A percentile compares a stretch with the other conserved stretches of the same genome.
Conservation (phyloP, 768 basidiomycete species). For the Lentinula aciculospora region DNA sequence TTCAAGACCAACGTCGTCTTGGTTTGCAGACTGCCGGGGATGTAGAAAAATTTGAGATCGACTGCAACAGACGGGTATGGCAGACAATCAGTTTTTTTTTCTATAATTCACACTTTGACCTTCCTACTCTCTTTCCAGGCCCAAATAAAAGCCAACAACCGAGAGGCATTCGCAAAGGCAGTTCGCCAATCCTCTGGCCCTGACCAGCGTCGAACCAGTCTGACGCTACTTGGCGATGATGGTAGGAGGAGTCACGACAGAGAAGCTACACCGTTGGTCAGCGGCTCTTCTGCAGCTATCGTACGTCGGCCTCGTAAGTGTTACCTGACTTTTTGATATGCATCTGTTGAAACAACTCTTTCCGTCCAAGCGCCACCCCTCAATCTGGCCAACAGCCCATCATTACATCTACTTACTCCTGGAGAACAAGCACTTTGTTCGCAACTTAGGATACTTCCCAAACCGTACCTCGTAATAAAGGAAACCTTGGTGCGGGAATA, state of each 20-base stretch:
- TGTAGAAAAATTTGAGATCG: constrained; percentile 83
- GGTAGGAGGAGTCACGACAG: constrained; percentile 56
- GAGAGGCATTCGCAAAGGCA: constrained; percentile 50
- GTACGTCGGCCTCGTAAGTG: constrained; percentile 23
- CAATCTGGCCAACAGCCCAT: constrained; percentile 87
- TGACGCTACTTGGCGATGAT: constrained; percentile 33
- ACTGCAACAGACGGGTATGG: constrained; percentile 69
- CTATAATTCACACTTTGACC: neutral
- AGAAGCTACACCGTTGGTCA: constrained; percentile 50
- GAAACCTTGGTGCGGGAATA: constrained; percentile 93
- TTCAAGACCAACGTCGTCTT: constrained; percentile 85
- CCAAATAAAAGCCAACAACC: constrained; percentile 56
- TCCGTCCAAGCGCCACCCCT: constrained; percentile 47
- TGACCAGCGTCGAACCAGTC: constrained; percentile 44
- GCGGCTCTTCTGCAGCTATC: constrained; percentile 22
- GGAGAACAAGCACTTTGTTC: constrained; percentile 89
- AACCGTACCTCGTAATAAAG: constrained; percentile 94
- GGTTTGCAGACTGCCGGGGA: constrained; percentile 84
- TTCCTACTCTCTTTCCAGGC: constrained; percentile 33
- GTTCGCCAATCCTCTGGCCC: constrained; percentile 51
- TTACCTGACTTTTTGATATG: neutral
- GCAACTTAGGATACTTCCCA: constrained; percentile 84
- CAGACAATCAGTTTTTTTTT: constrained; percentile 6
- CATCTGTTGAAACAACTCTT: neutral
- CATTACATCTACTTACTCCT: constrained; percentile 82